phyloP scores from a whole-genome alignment of 805 yeast species.

The Hanseniaspora thailandica region DNA sequence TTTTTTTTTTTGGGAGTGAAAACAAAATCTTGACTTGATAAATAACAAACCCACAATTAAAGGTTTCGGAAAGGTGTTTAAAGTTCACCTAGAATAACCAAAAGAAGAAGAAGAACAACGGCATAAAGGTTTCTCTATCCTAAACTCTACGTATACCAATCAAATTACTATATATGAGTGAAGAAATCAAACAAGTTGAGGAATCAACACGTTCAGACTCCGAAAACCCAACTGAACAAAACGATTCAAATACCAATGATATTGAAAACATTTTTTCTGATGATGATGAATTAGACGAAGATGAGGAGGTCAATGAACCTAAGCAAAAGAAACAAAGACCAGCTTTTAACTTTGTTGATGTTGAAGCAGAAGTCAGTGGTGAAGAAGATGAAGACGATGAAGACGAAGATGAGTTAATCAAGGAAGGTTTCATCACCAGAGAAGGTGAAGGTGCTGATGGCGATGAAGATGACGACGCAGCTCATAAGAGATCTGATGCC shows the following conservation, averaged over 20 bases:
- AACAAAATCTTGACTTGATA: neutral
- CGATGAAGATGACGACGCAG: conserved; percentile 43
- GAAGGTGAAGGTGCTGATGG: conserved; percentile 53
- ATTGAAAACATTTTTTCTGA: conserved; percentile 36
- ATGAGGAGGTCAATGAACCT: conserved; percentile 42
- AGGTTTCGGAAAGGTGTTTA: no score
- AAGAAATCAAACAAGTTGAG: neutral
- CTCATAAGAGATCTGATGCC: conserved; percentile 50
- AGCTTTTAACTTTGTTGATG: conserved; percentile 86
- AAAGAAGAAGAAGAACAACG: neutral
- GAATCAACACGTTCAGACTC: neutral
- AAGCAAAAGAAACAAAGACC: conserved; percentile 36
- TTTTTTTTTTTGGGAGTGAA: neutral
- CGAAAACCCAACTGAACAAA: conserved; percentile 9
- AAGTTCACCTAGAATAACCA: no score
- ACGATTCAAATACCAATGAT: conserved; percentile 30
- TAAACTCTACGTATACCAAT: no score
- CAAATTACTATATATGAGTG: no score
- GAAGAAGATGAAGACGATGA: conserved; percentile 90
- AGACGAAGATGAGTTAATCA: conserved; percentile 74
- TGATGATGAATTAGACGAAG: conserved; percentile 46
- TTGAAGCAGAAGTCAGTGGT: conserved; percentile 96
- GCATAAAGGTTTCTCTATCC: no score
- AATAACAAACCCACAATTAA: neutral
- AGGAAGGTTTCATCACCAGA: conserved; percentile 65